Evolutionary conservation across 129 eudicot species (phyloP), one percentile per base, ranked within the genome.

Genomic region (Tagetes patula): DNA sequence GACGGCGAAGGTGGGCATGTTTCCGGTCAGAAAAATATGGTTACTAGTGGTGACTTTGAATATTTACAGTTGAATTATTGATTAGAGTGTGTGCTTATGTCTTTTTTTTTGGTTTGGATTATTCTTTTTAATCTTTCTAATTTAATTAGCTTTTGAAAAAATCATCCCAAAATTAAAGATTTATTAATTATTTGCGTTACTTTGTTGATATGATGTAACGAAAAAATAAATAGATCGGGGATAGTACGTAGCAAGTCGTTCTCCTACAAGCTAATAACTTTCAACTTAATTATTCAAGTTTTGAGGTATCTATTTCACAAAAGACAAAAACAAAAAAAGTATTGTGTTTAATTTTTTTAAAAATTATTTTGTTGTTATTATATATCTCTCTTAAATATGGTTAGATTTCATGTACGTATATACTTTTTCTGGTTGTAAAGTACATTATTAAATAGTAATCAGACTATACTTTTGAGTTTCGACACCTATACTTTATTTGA

Each of bases 41-140:
- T 68, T 60, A 75, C 81, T 11, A 54, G 55, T 82, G 58, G 55
- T 82, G 63, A 77, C 6, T 80, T 88, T 65, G 87, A 87, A 39
- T 81, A 85, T 8, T 75, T 80, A 79, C 55, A 83, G 46, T 85
- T 95, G 95, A 67, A 87, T 75, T 81, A 79, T 66, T 65, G 70
- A 75, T 70, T 62, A 8, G 12, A 3, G 27, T 59, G 13, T 10
- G 65, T 58, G 27, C 27, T 20, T 20, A 20, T 20, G 27, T 20
- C 27, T 20, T 45, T 37, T 52, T 66, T 2, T 8, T 42, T 53
- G 41, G 54, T 40, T 12, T 12, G 45, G 6, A 43, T 20, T 40
- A 36, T 43, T 31, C 47, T 39, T 72, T 63, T 64, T 53, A 31
- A 14, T 42, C 55, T 49, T 69, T 71, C 38, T 49, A 59, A 11